phyloP scores from a whole-genome alignment of 1,284 basidiomycete genomes.

The Fistulina hepatica region DNA sequence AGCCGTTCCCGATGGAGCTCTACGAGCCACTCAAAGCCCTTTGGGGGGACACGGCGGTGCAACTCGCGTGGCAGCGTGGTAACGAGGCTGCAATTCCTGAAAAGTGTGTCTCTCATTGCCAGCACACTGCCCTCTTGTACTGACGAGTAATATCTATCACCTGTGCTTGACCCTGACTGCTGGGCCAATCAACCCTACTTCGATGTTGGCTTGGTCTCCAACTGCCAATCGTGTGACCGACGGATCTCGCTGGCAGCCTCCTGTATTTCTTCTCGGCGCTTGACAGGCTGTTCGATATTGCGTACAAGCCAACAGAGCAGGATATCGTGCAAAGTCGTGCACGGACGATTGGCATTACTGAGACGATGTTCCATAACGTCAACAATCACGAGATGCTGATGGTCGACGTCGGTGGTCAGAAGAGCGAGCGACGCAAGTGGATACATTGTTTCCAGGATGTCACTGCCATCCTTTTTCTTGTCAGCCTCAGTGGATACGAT shows the following conservation, averaged over 20 bases:
- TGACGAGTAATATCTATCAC: neutral
- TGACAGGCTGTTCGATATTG: constrained; percentile 65
- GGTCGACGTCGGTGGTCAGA: constrained; percentile 88
- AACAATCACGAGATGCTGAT: constrained; percentile 71
- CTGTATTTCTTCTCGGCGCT: constrained; percentile 70
- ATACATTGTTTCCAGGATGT: constrained; percentile 82
- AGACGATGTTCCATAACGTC: constrained; percentile 77
- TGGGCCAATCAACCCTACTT: neutral
- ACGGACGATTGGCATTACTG: constrained; percentile 90
- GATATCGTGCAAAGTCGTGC: constrained; percentile 82
- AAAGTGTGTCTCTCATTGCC: constrained; percentile 44
- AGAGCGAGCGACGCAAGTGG: constrained; percentile 84
- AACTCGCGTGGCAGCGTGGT: constrained; percentile 61
- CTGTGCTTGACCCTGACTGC: neutral
- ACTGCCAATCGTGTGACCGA: constrained; percentile 1
- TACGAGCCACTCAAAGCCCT: constrained; percentile 57
- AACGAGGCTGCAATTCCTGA: constrained; percentile 86
- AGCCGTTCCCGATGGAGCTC: constrained; percentile 62
- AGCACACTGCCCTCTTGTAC: neutral
- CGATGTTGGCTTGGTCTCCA: neutral
- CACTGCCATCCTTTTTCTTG: constrained; percentile 80
- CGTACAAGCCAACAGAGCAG: constrained; percentile 67
- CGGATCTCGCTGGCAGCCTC: constrained; percentile 30
- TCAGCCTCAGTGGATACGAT: constrained; percentile 83
- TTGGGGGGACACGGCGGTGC: constrained; percentile 73